Evolutionary conservation across 352 stramenopile genomes (phyloP), one percentile per base, ranked within the genome.

Genomic region (Phytophthora foliorum): DNA sequence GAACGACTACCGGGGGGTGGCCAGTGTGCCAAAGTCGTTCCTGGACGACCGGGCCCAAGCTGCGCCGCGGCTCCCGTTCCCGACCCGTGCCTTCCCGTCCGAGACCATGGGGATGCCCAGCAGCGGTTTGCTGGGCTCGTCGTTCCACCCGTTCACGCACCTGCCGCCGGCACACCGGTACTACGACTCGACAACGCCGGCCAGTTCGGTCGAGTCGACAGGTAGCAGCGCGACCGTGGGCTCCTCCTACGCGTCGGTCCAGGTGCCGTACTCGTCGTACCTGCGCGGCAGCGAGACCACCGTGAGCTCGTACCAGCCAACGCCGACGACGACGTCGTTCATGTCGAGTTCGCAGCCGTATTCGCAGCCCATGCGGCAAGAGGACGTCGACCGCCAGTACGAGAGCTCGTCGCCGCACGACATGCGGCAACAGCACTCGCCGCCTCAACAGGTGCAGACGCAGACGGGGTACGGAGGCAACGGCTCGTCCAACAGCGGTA

Each of bases 41-140:
- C 24, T 73, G 46, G 77, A 90, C 36, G 75, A 88, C 4, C 76
- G 78, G 32, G 19, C 56, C 7, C 59, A 70, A 48, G 41, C 44
- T 27, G 54, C 39, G 0, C 76, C 80, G 14, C 67, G 79, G 9
- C 64, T 91, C 19, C 78, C 82, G 21, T 90, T 90, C 65, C 82
- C 78, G 9, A 91, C 82, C 19, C 74, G 78, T 24, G 70, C 82
- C 1, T 89, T 91, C 63, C 82, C 82, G 31, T 88, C 78, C 24
- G 82, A 89, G 57, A 57, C 67, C 44, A 58, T 71, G 58, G 60
- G 73, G 32, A 68, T 68, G 64, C 54, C 52, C 11, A 69, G 53
- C 39, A 70, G 57, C 5, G 60, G 56, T 5, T 45, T 72, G 27
- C 17, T 85, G 42, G 73, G 74, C 38, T 83, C 80, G 39, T 74